Evolutionary conservation across 2,329 filamentous ascomycete species (phyloP).

Genomic region (Nemania bipapillata): DNA sequence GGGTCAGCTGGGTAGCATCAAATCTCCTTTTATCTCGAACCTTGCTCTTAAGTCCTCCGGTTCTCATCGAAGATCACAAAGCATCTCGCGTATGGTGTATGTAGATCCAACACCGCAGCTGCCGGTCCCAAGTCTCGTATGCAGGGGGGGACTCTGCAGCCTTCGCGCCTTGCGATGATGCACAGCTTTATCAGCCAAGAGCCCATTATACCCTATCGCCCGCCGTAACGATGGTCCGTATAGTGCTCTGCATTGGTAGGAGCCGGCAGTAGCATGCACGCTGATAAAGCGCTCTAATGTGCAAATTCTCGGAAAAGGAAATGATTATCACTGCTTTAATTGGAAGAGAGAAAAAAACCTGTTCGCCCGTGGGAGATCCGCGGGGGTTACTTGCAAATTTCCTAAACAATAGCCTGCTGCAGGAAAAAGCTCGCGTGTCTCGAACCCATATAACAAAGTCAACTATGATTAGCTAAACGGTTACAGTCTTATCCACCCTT

Average conservation of each 20-base stretch:
- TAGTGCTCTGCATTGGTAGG: background rate
- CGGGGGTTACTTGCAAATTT: background rate
- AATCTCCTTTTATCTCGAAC: slow-evolving; percentile 24
- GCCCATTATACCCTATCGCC: background rate
- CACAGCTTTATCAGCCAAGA: background rate
- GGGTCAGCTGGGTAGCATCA: slow-evolving; percentile 26
- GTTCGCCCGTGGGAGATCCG: background rate
- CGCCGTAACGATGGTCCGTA: background rate
- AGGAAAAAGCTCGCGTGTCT: background rate
- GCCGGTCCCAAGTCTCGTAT: slow-evolving; percentile 21
- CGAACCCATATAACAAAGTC: background rate
- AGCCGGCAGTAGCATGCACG: slow-evolving; percentile 3
- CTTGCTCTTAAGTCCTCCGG: background rate
- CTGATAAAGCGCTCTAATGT: background rate
- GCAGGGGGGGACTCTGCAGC: slow-evolving; percentile 24
- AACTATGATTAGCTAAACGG: background rate
- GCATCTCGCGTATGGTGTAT: slow-evolving; percentile 17
- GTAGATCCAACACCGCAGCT: slow-evolving; percentile 21
- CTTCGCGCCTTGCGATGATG: slow-evolving; percentile 13
- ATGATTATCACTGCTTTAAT: slow-evolving; percentile 5
- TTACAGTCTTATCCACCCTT: background rate
- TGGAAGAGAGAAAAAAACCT: slow-evolving; percentile 5
- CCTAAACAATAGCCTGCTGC: background rate
- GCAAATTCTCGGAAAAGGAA: slow-evolving; percentile 3
- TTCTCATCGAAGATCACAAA: slow-evolving; percentile 28